Evolutionary conservation across 345 rosid genomes (phyloP), one percentile per base, ranked within the genome.

Genomic region (Murraya koenigii): DNA sequence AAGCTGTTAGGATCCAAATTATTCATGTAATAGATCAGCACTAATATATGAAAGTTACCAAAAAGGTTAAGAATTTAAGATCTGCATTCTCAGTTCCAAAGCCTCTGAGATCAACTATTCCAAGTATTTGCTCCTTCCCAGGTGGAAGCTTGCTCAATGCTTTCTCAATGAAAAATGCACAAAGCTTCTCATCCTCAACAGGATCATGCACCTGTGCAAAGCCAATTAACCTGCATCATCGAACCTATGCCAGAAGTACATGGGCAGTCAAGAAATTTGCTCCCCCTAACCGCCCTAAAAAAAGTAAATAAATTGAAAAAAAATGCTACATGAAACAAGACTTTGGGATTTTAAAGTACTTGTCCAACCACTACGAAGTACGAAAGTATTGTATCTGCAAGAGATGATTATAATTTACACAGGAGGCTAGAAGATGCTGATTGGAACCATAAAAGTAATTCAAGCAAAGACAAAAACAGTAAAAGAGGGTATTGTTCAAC

Each of bases 31-130:
- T 10, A 59, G 54, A 68, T 61, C 41, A 36, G 30, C 52, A 66
- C 28, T 28, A 36, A 58, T 26, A 60, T 38, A 36, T 23, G 39
- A 36, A 33, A 72, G 30, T 84, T 93, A 93, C 99, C 93, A 96
- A 71, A 72, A 92, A 96, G 3, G 91, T 87, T 78, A 91, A 78
- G 88, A 88, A 93, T 69, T 83, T 87, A 64, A 93, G 86, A 85
- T 93, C 97, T 35, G 97, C 92, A 78, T 91, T 96, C 79, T 85
- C 77, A 39, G 81, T 78, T 52, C 92, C 81, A 70, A 91, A 92
- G 60, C 88, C 97, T 66, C 95, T 89, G 39, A 93, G 97, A 85
- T 94, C 98, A 84, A 91, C 35, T 71, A 94, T 79, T 75, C 89
- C 97, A 71, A 94, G 93, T 77, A 96, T 88, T 77, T 91, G 85